phyloP scores from a whole-genome alignment of 2,329 filamentous ascomycete species.

The Ascochyta clinopodiicola region DNA sequence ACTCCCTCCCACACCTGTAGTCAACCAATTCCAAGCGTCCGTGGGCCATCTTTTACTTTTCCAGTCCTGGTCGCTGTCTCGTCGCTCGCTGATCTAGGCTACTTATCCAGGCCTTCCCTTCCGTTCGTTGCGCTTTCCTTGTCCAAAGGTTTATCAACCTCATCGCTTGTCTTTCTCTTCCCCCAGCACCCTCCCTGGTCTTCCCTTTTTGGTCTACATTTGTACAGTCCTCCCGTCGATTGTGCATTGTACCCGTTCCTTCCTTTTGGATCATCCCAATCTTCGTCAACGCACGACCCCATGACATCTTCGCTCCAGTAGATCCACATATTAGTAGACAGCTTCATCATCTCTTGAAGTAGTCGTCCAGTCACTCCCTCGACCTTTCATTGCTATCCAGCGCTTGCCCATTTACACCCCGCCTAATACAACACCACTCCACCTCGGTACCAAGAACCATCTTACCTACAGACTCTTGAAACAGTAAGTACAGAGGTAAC shows the following conservation, averaged over 20 bases:
- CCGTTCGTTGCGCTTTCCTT: constrained; percentile 47
- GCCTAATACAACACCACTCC: constrained; percentile 35
- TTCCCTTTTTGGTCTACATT: constrained; percentile 47
- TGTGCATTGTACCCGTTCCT: constrained; percentile 48
- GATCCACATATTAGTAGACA: constrained; percentile 48
- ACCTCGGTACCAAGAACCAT: constrained; percentile 20
- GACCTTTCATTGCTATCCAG: constrained; percentile 30
- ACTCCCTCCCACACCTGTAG: constrained; percentile 36
- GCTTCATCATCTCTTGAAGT: constrained; percentile 45
- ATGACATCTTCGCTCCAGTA: constrained; percentile 42
- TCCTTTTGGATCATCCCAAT: constrained; percentile 44
- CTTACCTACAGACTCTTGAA: constrained; percentile 14
- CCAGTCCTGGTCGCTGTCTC: constrained; percentile 47
- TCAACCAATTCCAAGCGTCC: constrained; percentile 49
- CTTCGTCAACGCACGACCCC: constrained; percentile 36
- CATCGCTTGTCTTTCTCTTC: constrained; percentile 50
- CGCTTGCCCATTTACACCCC: constrained; percentile 29
- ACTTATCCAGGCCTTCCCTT: constrained; percentile 50
- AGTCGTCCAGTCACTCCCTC: constrained; percentile 52
- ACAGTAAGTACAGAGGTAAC: constrained; percentile 23
- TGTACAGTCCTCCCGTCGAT: constrained; percentile 38
- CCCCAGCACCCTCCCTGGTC: constrained; percentile 41
- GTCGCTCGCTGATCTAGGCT: constrained; percentile 50
- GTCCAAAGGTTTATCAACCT: constrained; percentile 53
- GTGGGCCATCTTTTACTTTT: constrained; percentile 53